These are phyloP conservation scores for Hygrophoropsis aurantiaca DNA, from an alignment of 768 basidiomycete genomes.

Conservation along the genomic window DNA sequence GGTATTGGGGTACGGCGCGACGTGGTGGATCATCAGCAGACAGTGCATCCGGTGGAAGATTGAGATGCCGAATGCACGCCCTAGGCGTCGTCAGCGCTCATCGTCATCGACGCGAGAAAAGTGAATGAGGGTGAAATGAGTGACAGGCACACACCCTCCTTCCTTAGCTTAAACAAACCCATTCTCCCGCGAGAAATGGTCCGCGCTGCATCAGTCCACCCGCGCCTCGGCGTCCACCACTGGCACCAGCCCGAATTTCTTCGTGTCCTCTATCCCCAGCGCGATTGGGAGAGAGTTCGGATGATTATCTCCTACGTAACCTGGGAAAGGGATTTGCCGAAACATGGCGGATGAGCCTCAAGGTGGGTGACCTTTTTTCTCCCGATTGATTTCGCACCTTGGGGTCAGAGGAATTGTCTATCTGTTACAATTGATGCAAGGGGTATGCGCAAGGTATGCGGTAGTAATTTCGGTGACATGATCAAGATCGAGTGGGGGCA, in stretches of 20 bases:
- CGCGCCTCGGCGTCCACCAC: constrained; percentile 12
- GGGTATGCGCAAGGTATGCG: too few relatives aligned
- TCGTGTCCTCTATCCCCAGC: constrained; percentile 8
- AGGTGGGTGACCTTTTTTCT: too few relatives aligned
- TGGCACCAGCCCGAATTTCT: constrained; percentile 11
- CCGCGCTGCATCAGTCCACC: constrained; percentile 14
- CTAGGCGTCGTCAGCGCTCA: too few relatives aligned
- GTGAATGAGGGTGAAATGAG: too few relatives aligned
- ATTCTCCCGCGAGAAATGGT: constrained; percentile 12
- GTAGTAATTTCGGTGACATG: too few relatives aligned
- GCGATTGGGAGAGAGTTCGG: constrained; percentile 10
- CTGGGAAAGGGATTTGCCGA: too few relatives aligned
- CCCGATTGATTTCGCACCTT: too few relatives aligned
- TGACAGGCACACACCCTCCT: constrained; percentile 11
- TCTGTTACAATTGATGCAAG: too few relatives aligned
- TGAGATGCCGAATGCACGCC: background rate
- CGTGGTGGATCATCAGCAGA: background rate
- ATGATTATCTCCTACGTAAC: constrained; percentile 13
- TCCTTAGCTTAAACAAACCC: constrained; percentile 16
- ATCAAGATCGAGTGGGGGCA: too few relatives aligned
- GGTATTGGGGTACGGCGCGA: background rate
- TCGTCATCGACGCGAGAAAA: too few relatives aligned
- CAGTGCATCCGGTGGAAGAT: background rate
- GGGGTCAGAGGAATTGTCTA: too few relatives aligned
- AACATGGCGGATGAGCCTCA: too few relatives aligned